These are phyloP conservation scores for Syzygium oleosum DNA, from an alignment of 345 rosid genomes.

Conservation along the genomic window DNA sequence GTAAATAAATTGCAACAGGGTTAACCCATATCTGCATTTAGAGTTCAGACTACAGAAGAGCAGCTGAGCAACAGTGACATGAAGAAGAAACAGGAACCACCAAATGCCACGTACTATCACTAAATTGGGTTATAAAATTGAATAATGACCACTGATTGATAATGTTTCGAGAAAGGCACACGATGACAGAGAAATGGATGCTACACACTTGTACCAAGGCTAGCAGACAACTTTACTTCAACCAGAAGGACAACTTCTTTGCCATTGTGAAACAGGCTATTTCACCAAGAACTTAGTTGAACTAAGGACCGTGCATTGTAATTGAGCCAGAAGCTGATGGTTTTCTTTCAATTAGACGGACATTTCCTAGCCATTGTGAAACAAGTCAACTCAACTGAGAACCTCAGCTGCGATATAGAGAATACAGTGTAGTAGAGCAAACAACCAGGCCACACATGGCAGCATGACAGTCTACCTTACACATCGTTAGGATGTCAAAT, in stretches of 20 bases:
- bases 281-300: not conserved
- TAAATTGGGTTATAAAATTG: not conserved
- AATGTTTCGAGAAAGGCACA: not conserved
- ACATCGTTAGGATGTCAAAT: not conserved
- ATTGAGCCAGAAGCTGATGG: not conserved
- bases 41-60: not conserved
- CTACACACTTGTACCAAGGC: not conserved
- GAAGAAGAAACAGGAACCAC: not conserved
- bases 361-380: not conserved
- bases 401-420: not conserved
- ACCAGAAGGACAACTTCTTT: not conserved
- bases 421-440: not conserved
- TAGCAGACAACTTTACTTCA: not conserved
- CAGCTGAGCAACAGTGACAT: not conserved
- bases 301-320: not conserved
- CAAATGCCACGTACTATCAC: not conserved
- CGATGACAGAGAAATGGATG: not conserved
- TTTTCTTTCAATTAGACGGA: not conserved
- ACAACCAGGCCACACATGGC: not conserved
- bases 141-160: not conserved
- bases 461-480: not conserved
- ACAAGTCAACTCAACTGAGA: not conserved
- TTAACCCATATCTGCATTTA: not conserved
- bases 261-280: not conserved
- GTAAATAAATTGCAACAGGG: not conserved